These are phyloP conservation scores for Tricholoma hemisulphureum DNA, from an alignment of 768 basidiomycete genomes.

Conservation along the genomic window DNA sequence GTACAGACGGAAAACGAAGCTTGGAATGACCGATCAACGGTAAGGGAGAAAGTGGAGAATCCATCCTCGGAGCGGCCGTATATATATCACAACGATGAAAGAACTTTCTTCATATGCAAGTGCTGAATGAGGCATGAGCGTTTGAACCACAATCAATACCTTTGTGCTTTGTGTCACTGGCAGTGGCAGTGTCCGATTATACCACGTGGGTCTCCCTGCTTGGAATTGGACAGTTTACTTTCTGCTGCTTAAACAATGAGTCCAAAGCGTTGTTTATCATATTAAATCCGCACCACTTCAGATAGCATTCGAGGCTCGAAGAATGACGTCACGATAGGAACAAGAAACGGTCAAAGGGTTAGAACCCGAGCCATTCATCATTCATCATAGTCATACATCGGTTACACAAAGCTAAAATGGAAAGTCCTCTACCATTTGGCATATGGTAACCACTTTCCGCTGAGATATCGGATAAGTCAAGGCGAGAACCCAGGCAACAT, in stretches of 20 bases:
- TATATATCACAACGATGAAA: slow-evolving; percentile 4
- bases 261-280: not conserved
- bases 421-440: slow-evolving; percentile 56
- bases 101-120: not conserved
- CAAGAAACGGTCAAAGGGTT: too few relatives aligned
- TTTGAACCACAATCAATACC: slow-evolving; percentile 5
- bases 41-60: not conserved
- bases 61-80: not conserved
- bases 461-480: slow-evolving; percentile 24
- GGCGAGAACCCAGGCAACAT: not conserved
- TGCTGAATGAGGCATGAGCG: not conserved
- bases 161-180: slow-evolving; percentile 14
- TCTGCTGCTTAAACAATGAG: not conserved
- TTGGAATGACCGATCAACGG: slow-evolving; percentile 21
- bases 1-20: not conserved
- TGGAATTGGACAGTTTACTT: too few relatives aligned
- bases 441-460: slow-evolving; percentile 79
- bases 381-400: not conserved
- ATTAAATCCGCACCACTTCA: not conserved
- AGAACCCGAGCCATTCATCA: not conserved
- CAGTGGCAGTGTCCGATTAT: not conserved
- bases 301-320: not conserved
- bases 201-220: too few relatives aligned
- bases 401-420: not conserved
- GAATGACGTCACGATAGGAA: not conserved